Evolutionary conservation across 2,329 filamentous ascomycete species (phyloP).

Genomic region (Hortaea sp.): DNA sequence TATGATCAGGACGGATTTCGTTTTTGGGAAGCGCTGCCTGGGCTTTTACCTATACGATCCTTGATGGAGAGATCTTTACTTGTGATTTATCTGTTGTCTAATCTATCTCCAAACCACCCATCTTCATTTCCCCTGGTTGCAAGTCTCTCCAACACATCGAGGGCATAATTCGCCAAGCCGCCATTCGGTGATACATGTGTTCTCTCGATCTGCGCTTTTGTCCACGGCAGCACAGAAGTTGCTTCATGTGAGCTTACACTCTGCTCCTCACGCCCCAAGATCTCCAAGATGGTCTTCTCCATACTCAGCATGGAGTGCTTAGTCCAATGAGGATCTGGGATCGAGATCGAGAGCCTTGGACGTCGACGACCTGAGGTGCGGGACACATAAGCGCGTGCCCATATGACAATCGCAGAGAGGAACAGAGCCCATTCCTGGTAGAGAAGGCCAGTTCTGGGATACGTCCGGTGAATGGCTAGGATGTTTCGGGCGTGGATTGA

Average conservation of each 20-base stretch:
- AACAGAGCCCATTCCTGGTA: conserved; percentile 22
- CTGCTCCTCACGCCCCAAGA: conserved; percentile 1
- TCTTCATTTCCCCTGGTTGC: conserved; percentile 15
- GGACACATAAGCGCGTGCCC: conserved; percentile 14
- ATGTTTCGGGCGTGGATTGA: conserved; percentile 7
- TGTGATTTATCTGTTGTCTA: too few species aligned
- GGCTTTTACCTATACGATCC: too few species aligned
- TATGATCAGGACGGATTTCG: too few species aligned
- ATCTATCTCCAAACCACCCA: conserved; percentile 14
- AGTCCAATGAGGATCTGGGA: background rate
- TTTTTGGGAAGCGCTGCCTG: too few species aligned
- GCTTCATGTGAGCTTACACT: conserved; percentile 9
- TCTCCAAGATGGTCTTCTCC: conserved; percentile 5
- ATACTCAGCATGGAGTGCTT: conserved; percentile 4
- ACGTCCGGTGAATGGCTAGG: conserved; percentile 11
- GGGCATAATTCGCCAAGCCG: conserved; percentile 15
- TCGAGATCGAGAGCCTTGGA: conserved; percentile 6
- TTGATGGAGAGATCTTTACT: too few species aligned
- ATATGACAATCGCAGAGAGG: conserved; percentile 20
- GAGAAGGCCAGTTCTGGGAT: conserved; percentile 10
- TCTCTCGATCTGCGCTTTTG: conserved; percentile 14
- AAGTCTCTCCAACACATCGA: conserved; percentile 20
- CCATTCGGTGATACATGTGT: conserved; percentile 14
- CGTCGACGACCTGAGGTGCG: background rate
- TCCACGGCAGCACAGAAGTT: conserved; percentile 14